Conservation (phyloP, 2,329 filamentous ascomycete species). For the Nigrograna mackinnonii region DNA sequence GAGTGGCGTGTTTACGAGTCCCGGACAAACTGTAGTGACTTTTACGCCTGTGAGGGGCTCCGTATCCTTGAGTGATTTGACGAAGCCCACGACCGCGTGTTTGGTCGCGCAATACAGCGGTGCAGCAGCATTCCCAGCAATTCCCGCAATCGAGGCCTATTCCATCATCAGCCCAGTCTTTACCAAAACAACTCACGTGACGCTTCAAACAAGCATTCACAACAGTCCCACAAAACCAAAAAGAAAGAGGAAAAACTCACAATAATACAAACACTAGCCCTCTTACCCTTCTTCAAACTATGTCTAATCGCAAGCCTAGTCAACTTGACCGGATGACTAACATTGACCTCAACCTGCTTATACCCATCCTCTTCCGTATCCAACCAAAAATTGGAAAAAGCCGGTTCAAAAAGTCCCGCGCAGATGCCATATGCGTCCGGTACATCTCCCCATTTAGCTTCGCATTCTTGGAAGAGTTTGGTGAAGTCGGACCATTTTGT, state of each 20-base stretch:
- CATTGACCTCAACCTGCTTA: slow-evolving; percentile 32
- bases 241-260: slow-evolving; percentile 15
- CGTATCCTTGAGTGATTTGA: slow-evolving; percentile 27
- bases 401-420: slow-evolving; percentile 32
- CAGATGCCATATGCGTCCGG: slow-evolving; percentile 37
- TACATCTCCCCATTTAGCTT: slow-evolving; percentile 32
- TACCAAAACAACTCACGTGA: neutral
- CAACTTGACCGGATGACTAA: slow-evolving; percentile 33
- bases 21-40: slow-evolving; percentile 31
- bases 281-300: slow-evolving; percentile 27
- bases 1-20: slow-evolving; percentile 26
- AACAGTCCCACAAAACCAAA: no score
- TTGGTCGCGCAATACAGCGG: slow-evolving; percentile 36
- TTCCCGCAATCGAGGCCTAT: slow-evolving; percentile 28
- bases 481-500: slow-evolving; percentile 27
- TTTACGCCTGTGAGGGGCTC: slow-evolving; percentile 33
- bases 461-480: slow-evolving; percentile 26
- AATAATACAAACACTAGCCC: slow-evolving; percentile 34
- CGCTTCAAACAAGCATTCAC: no score
- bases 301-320: slow-evolving; percentile 31
- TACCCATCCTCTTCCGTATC: slow-evolving; percentile 32
- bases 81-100: slow-evolving; percentile 34
- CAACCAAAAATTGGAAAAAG: slow-evolving; percentile 33
- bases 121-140: slow-evolving; percentile 25
- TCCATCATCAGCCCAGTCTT: neutral